These are phyloP conservation scores for Boehmeria nivea DNA, from an alignment of 306 rosid species.

Conservation along the genomic window DNA sequence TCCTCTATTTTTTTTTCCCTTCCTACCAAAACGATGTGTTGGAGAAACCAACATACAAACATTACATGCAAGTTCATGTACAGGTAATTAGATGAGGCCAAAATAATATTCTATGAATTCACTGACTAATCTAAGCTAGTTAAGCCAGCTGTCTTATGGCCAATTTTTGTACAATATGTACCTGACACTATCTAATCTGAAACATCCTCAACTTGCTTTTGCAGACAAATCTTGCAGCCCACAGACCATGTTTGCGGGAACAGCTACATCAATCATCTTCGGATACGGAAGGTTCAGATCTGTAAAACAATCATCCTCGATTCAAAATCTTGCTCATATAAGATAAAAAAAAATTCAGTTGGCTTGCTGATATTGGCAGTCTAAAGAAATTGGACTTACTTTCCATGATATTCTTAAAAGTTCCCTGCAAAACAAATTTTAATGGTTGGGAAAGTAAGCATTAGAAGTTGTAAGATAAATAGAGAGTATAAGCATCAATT, in stretches of 20 bases:
- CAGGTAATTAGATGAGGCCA: neutral
- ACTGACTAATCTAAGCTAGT: neutral
- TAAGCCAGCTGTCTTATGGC: neutral
- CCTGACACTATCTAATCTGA: slow-evolving; percentile 20
- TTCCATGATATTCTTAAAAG: slow-evolving; percentile 72
- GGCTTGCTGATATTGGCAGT: neutral
- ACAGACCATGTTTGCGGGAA: slow-evolving; percentile 81
- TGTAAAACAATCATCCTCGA: slow-evolving; percentile 24
- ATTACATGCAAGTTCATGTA: neutral
- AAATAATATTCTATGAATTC: neutral
- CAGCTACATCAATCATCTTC: slow-evolving; percentile 86
- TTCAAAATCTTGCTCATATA: slow-evolving; percentile 2
- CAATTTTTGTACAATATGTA: slow-evolving; percentile 6
- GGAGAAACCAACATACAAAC: no score
- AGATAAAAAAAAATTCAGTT: no score
- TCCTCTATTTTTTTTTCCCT: no score
- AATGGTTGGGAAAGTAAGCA: slow-evolving; percentile 1
- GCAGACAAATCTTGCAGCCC: slow-evolving; percentile 57
- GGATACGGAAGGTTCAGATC: slow-evolving; percentile 90
- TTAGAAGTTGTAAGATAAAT: neutral
- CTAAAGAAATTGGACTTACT: slow-evolving; percentile 49
- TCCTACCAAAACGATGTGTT: no score
- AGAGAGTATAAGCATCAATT: no score
- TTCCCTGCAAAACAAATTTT: slow-evolving; percentile 53
- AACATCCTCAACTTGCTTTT: slow-evolving; percentile 18